phyloP scores from a whole-genome alignment of 1,284 basidiomycete species.

The Trichosporon sp. region DNA sequence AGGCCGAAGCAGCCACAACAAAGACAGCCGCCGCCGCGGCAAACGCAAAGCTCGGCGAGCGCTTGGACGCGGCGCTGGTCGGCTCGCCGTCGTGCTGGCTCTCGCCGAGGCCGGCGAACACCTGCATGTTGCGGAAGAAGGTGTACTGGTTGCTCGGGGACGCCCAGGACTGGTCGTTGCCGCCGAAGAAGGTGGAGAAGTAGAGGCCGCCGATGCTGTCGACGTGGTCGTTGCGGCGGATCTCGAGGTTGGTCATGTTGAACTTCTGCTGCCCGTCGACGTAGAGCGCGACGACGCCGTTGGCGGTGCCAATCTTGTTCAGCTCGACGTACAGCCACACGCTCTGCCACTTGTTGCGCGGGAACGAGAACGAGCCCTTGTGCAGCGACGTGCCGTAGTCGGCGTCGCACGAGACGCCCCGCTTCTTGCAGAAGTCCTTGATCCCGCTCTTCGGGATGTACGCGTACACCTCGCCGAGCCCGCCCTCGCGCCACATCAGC shows the following conservation, averaged over 20 bases:
- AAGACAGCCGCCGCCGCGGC: neutral
- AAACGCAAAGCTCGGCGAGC: neutral
- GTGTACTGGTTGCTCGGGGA: conserved; percentile 43
- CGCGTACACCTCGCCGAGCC: conserved; percentile 49
- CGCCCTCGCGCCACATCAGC: conserved; percentile 48
- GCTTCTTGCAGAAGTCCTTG: conserved; percentile 35
- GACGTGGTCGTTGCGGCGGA: conserved; percentile 37
- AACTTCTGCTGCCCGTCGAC: conserved; percentile 46
- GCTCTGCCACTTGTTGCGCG: conserved; percentile 45
- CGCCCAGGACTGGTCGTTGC: conserved; percentile 44
- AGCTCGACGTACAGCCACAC: conserved; percentile 46
- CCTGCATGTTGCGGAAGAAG: conserved; percentile 45
- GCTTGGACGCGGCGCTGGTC: neutral
- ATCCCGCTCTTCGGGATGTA: conserved; percentile 41
- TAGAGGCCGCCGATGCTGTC: conserved; percentile 40
- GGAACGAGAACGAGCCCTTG: conserved; percentile 44
- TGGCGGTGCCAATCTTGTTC: conserved; percentile 40
- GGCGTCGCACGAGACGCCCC: conserved; percentile 43
- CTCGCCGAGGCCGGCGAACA: conserved; percentile 36
- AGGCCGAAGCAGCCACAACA: neutral
- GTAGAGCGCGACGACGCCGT: conserved; percentile 44
- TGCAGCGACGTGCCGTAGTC: conserved; percentile 49
- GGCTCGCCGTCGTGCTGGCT: conserved; percentile 24
- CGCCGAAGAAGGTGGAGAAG: conserved; percentile 52
- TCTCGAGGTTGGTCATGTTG: conserved; percentile 38